Conservation (phyloP, 306 rosid species). For the Acacia melanoxylon region DNA sequence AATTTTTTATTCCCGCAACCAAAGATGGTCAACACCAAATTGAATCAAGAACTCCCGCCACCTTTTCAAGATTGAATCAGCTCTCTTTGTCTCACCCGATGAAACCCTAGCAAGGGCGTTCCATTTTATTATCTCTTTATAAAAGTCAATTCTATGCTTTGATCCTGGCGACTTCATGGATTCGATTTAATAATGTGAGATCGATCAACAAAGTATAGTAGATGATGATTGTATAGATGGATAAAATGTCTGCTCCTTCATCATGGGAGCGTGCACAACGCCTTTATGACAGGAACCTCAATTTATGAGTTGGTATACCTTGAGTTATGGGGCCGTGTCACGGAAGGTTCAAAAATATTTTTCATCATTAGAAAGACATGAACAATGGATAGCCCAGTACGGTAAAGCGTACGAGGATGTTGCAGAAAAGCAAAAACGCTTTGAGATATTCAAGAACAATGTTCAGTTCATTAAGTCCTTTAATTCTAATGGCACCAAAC, state of each 20-base stretch:
- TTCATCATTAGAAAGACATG: constrained; percentile 26
- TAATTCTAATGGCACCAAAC: constrained; percentile 34
- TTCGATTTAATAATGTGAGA: no score
- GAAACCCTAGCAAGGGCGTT: no score
- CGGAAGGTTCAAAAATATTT: constrained; percentile 31
- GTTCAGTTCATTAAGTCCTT: constrained; percentile 42
- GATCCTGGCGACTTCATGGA: no score
- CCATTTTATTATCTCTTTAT: no score
- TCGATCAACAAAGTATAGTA: constrained; percentile 44
- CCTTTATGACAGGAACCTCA: constrained; percentile 72
- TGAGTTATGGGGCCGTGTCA: constrained; percentile 17
- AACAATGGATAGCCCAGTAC: constrained; percentile 41
- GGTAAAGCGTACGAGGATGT: constrained; percentile 18
- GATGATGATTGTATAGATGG: constrained; percentile 67
- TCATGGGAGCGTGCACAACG: constrained; percentile 87
- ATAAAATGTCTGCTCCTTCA: constrained; percentile 84
- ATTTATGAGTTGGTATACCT: no score
- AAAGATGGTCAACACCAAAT: no score
- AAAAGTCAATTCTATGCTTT: no score
- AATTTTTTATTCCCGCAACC: no score
- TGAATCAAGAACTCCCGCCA: no score
- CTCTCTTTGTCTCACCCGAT: no score
- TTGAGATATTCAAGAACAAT: constrained; percentile 42
- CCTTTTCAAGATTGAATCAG: no score
- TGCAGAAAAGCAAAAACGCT: constrained; percentile 42